These are phyloP conservation scores for Papiliotrema fonsecae DNA, from an alignment of 1,284 basidiomycete species.

Conservation along the genomic window DNA sequence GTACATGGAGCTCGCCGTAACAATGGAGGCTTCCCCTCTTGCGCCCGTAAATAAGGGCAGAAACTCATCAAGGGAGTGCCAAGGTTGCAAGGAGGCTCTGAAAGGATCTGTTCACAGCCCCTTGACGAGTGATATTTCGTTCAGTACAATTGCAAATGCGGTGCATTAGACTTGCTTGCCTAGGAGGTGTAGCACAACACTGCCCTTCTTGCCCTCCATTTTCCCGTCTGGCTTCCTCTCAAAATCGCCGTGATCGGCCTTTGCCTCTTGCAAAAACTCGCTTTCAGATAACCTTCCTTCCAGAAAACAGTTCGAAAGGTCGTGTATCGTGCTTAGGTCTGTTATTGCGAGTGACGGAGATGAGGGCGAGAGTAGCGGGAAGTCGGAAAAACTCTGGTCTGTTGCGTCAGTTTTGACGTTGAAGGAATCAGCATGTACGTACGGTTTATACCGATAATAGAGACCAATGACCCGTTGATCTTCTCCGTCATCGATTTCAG, in stretches of 20 bases:
- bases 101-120: too few relatives aligned
- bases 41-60: too few relatives aligned
- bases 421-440: constrained; percentile 11
- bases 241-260: constrained; percentile 22
- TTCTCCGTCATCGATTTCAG: constrained; percentile 53
- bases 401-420: background rate
- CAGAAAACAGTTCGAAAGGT: constrained; percentile 28
- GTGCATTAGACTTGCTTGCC: constrained; percentile 10
- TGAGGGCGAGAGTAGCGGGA: constrained; percentile 29
- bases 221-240: constrained; percentile 19
- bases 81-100: too few relatives aligned
- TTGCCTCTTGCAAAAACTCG: constrained; percentile 15
- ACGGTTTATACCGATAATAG: constrained; percentile 36
- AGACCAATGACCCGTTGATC: constrained; percentile 27
- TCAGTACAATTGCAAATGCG: too few relatives aligned
- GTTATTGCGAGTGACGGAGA: constrained; percentile 13
- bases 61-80: too few relatives aligned
- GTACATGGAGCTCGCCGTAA: too few relatives aligned
- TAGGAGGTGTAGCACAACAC: constrained; percentile 29
- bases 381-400: constrained; percentile 46
- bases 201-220: constrained; percentile 24
- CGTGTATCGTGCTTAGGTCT: constrained; percentile 28
- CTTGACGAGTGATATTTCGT: too few relatives aligned
- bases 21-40: too few relatives aligned
- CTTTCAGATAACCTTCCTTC: constrained; percentile 13